Base-by-base conservation (phyloP, 1,284 basidiomycete species). In the Microbotryum saponariae region DNA sequence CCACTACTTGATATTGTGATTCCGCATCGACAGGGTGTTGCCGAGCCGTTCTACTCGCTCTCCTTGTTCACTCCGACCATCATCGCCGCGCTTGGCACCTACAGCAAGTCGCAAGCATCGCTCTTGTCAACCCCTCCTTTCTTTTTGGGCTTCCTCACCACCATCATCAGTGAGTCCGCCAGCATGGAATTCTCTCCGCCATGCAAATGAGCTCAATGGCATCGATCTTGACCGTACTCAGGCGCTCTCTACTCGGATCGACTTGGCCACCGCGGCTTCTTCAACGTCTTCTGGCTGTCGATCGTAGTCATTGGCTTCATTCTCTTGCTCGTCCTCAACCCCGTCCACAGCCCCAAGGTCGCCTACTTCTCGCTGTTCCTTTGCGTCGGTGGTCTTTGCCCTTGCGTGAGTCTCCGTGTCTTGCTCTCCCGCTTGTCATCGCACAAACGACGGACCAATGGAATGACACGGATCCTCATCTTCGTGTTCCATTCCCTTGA, bases 41-140 rank as follows among this genome's bases (percentile, higher is more conserved):
- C 62, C 21, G 64, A 62, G 48, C 57, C 59, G 6, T 46, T 66
- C 3, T 51, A 60, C 53, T 58, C 63, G n/a, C 61, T 67, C 21
- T 53, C 56, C 4, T 57, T 62, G 29, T 79, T 79, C 71, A 71
- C 73, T 3, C 78, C 78, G 0, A 76, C 77, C 9, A 77, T 79
- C 64, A 74, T 79, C 49, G 64, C 72, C 3, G 58, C 70, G 20
- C 74, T 79, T n/a, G 78, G 77, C 48, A 72, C 58, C 25, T 79
- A 73, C 68, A 70, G 73, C 0, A 69, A 69, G 0, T 61, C 76
- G 6, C 76, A 78, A 62, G 75, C 77, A 8, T 73, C 77, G 42
- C 73, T 78, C 2, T 71, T 78, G 21, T 73, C 73, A 42, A 75
- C 75, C 8, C 77, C 78, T 52, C 76, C 73, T 66, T 62, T 61